Evolutionary conservation across 225 moss, liverwort and hornwort genomes (phyloP).

Genomic region (Lunularia cruciata): DNA sequence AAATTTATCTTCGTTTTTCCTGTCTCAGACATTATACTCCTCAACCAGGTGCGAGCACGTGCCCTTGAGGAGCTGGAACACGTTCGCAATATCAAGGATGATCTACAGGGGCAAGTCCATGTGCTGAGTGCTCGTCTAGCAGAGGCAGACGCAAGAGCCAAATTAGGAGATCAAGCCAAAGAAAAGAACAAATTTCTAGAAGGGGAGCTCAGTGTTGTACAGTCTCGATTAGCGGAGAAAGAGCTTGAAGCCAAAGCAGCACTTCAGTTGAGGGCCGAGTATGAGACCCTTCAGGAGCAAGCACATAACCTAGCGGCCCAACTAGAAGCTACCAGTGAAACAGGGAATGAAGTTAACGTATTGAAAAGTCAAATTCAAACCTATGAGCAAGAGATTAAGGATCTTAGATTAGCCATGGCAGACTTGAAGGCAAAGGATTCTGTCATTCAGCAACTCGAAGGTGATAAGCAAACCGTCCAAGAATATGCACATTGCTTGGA

Average conservation of each 20-base stretch:
- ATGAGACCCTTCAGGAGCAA: slow-evolving; percentile 49
- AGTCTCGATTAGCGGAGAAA: slow-evolving; percentile 48
- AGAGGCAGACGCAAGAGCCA: slow-evolving; percentile 68
- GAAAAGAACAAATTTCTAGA: slow-evolving; percentile 60
- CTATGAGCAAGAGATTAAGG: slow-evolving; percentile 63
- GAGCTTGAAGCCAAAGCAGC: slow-evolving; percentile 43
- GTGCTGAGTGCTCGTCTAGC: slow-evolving; percentile 63
- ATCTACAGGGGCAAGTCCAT: slow-evolving; percentile 70
- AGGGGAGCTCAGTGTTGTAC: slow-evolving; percentile 50
- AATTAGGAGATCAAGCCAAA: slow-evolving; percentile 49
- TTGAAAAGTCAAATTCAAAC: slow-evolving; percentile 48
- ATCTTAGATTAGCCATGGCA: slow-evolving; percentile 46
- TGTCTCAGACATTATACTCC: slow-evolving; percentile 71
- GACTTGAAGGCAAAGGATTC: slow-evolving; percentile 52
- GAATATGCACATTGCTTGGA: slow-evolving; percentile 63
- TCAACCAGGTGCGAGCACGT: slow-evolving; percentile 81
- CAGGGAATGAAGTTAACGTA: slow-evolving; percentile 37
- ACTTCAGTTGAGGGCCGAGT: slow-evolving; percentile 53
- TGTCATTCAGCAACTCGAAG: slow-evolving; percentile 41
- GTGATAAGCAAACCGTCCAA: slow-evolving; percentile 49
- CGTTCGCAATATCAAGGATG: slow-evolving; percentile 54
- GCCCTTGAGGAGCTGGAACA: slow-evolving; percentile 72
- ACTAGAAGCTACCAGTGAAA: slow-evolving; percentile 40
- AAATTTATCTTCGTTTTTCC: slow-evolving; percentile 4
- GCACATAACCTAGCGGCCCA: slow-evolving; percentile 47